A percentile compares a stretch with the other conserved stretches of the same genome.
Evolutionary conservation across 495 filamentous ascomycete genomes (phyloP).

Genomic region (Ascobolus immersus): DNA sequence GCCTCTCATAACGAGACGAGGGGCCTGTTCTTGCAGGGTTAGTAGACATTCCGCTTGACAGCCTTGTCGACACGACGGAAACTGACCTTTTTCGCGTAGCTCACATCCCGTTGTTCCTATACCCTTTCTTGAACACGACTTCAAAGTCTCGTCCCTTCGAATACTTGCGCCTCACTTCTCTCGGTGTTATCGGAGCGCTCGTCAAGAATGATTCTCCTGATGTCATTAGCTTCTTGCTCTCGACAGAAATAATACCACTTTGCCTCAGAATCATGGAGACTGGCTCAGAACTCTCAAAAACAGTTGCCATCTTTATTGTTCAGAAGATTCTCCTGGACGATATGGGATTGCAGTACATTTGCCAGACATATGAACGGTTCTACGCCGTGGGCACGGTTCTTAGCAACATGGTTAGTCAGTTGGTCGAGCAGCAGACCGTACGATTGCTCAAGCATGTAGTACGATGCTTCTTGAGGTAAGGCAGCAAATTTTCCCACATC

Average conservation of each 20-base stretch:
- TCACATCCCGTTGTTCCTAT: conserved; percentile 95
- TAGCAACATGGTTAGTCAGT: conserved; percentile 92
- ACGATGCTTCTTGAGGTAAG: conserved; percentile 84
- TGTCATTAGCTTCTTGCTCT: conserved; percentile 96
- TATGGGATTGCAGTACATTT: conserved; percentile 93
- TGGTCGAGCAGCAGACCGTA: conserved; percentile 94
- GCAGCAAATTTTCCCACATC: conserved; percentile 13
- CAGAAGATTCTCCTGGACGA: conserved; percentile 97
- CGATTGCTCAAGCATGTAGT: conserved; percentile 93
- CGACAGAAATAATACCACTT: conserved; percentile 94
- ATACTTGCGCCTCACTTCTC: conserved; percentile 84
- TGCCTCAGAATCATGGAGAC: conserved; percentile 99
- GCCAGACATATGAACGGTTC: conserved; percentile 97
- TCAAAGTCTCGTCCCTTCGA: conserved; percentile 97
- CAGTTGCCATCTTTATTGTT: conserved; percentile 98
- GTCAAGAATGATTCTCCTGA: conserved; percentile 98
- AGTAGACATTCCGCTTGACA: conserved; percentile 6
- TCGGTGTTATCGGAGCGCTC: conserved; percentile 92
- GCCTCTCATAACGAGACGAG: conserved; percentile 93
- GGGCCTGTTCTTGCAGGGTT: conserved; percentile 76
- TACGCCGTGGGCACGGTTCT: conserved; percentile 94
- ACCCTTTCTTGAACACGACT: conserved; percentile 95
- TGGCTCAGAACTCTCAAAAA: conserved; percentile 93
- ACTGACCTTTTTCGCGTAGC: conserved; percentile 26
- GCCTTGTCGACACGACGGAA: conserved; percentile 1